Evolutionary conservation across 106 monocot species (phyloP), one percentile per base, ranked within the genome.

Genomic region (Platanthera guangdongensis): DNA sequence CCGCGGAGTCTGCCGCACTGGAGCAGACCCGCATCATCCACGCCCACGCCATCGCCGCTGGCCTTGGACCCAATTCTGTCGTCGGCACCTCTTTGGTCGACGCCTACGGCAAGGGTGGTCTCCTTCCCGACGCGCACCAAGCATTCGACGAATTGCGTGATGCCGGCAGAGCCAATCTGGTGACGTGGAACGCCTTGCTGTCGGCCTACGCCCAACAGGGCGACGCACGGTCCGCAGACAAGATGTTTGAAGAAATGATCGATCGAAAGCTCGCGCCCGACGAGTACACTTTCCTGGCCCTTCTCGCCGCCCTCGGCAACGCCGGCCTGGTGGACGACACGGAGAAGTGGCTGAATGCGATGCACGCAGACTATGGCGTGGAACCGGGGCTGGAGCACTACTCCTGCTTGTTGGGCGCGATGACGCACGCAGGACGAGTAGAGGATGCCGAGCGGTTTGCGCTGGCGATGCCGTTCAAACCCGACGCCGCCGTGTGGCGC

Each of bases 401-500:
- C 72, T 86, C 84, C 11, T 92, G 88, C 79, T 79, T 92, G 54
- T 55, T 92, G 3, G 86, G 88, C 13, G 84, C 88, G 0, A 48
- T 92, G 80, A 84, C 83, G 6, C 82, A 86, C 0, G 82, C 76
- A 0, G 88, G 88, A 25, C 68, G 65, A 14, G 55, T 92, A 9
- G 86, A 77, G 13, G 84, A 88, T 15, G 92, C 92, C 2, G 78
- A 88, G 72, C 52, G 57, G 8, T 13, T 88, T 4, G 83, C 74
- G 3, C 10, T 57, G 16, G 68, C 70, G 28, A 92, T 92, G 88
- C 92, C 92, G 5, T 82, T 80, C 46, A 46, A 88, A n/a, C 82
- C 92, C 0, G 92, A 86, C 63, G 82, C 81, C 3, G 84, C 86
- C 2, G 82, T 88, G 30, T 92, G 92, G 92, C 82, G 92, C 64